phyloP scores from a whole-genome alignment of 2,329 filamentous ascomycete species.

The Neodidymelliopsis sp. region DNA sequence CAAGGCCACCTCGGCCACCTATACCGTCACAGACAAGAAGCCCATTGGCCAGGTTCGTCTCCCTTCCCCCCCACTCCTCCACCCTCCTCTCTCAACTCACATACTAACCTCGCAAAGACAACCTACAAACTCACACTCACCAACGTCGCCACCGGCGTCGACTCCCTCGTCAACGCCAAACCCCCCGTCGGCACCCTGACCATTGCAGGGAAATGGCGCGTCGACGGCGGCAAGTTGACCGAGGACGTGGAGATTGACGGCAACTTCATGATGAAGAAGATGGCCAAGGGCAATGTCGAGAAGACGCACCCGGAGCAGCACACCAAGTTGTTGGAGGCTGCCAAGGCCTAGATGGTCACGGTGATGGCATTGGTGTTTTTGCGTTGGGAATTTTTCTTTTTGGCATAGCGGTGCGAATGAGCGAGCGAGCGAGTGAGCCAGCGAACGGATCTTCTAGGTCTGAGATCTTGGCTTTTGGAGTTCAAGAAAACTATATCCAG shows the following conservation, averaged over 20 bases:
- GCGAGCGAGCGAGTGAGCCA: too few relatives aligned
- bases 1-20: slow-evolving; percentile 37
- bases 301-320: slow-evolving; percentile 52
- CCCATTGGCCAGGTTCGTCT: slow-evolving; percentile 46
- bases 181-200: slow-evolving; percentile 49
- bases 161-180: slow-evolving; percentile 50
- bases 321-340: slow-evolving; percentile 42
- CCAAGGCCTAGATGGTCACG: slow-evolving; percentile 8
- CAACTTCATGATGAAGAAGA: slow-evolving; percentile 54
- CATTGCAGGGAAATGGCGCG: slow-evolving; percentile 50
- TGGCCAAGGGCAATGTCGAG: slow-evolving; percentile 52
- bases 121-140: slow-evolving; percentile 53
- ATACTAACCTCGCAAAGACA: slow-evolving; percentile 32
- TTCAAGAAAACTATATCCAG: too few relatives aligned
- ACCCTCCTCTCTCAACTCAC: not conserved
- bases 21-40: slow-evolving; percentile 51
- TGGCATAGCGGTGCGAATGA: not conserved
- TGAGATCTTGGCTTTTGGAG: too few relatives aligned
- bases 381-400: too few relatives aligned
- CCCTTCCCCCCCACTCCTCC: not conserved
- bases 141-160: slow-evolving; percentile 43
- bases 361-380: too few relatives aligned
- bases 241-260: slow-evolving; percentile 53
- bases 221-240: slow-evolving; percentile 38
- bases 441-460: too few relatives aligned